These are phyloP conservation scores for Pythium sukuiense DNA, from an alignment of 352 stramenopile species.

Conservation along the genomic window DNA sequence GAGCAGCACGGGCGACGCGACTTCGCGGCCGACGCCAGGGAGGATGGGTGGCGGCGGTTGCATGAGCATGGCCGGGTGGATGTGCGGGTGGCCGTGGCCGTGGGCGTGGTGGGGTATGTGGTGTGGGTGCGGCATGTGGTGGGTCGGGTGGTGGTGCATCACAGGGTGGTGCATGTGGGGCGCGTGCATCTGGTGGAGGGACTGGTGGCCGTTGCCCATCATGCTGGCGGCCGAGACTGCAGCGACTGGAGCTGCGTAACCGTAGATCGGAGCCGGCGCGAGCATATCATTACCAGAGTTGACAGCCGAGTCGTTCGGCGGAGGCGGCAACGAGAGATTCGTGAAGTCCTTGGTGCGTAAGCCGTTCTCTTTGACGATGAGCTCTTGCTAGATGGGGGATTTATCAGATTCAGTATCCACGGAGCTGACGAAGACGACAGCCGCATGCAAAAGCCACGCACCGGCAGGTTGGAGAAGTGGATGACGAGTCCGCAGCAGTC, in stretches of 20 bases:
- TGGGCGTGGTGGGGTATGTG: slow-evolving; percentile 11
- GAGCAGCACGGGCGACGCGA: slow-evolving; percentile 49
- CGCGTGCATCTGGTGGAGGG: slow-evolving; percentile 4
- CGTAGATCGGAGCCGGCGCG: slow-evolving; percentile 16
- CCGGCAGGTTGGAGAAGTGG: slow-evolving; percentile 58
- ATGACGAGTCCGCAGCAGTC: slow-evolving; percentile 63
- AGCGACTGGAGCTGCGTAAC: slow-evolving; percentile 19
- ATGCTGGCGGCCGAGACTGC: slow-evolving; percentile 21
- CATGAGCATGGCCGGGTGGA: slow-evolving; percentile 2
- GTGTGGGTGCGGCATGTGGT: not conserved
- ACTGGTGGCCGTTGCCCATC: slow-evolving; percentile 12
- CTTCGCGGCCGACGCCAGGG: slow-evolving; percentile 26
- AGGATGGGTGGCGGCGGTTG: slow-evolving; percentile 16
- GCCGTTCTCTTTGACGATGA: slow-evolving; percentile 67
- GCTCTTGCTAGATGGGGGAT: slow-evolving; percentile 36
- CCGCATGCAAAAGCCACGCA: slow-evolving; percentile 15
- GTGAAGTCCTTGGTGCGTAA: slow-evolving; percentile 51
- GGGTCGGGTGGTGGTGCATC: slow-evolving; percentile 6
- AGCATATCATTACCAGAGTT: slow-evolving; percentile 32
- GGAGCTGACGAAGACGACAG: not conserved
- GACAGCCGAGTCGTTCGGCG: slow-evolving; percentile 29
- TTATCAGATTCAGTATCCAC: not conserved
- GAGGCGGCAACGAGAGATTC: slow-evolving; percentile 36
- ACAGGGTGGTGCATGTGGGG: not conserved
- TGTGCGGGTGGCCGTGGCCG: slow-evolving; percentile 7